Base-by-base conservation (phyloP, 352 stramenopile species). In the Pythium sp. region DNA sequence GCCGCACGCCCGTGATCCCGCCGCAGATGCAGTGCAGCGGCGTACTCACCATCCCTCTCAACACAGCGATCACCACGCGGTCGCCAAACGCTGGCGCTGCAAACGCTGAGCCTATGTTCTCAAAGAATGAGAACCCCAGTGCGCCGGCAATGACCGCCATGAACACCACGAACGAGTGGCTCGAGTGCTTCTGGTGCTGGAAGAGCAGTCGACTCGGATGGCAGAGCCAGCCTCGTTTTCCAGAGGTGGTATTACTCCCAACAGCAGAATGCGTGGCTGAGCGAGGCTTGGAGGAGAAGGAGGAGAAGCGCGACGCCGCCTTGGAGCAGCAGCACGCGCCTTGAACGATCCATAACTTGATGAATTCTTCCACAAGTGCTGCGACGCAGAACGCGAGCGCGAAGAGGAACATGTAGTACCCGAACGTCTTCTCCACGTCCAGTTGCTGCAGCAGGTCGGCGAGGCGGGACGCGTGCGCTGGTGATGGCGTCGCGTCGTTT, bases 321-420 rank as follows among this genome's bases (percentile, higher is more conserved):
- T 55, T 58, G 24, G 41, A 57, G 30, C 74, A 81, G 64, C 77
- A 80, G 56, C 80, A 90, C 8, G 62, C 67, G 32, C 80, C 73
- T 20, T 90, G 81, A 2, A 92, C 81, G 55, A 92, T 34, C 84
- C 86, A 93, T 49, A 82, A 77, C 59, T 92, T 92, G 58, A 88
- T 56, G 26, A 71, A 76, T 63, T 92, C 86, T 58, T 92, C 84
- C 24, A 92, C 82, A 5, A 90, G 68, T 34, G 64, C 81, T 0
- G 86, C 82, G 32, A 93, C 77, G 12, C 87, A 65, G 64, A 86
- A 92, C 12, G 81, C 75, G 53, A 82, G 43, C 11, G 67, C 67
- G 24, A 92, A 57, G 11, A 92, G 51, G 57, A 89, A 88, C 18
- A 87, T 38, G 59, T 86, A 89, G 65, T 88, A 88, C 49, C 82